phyloP scores from a whole-genome alignment of 768 basidiomycete genomes.

The Porphyrellus cyaneotinctus region DNA sequence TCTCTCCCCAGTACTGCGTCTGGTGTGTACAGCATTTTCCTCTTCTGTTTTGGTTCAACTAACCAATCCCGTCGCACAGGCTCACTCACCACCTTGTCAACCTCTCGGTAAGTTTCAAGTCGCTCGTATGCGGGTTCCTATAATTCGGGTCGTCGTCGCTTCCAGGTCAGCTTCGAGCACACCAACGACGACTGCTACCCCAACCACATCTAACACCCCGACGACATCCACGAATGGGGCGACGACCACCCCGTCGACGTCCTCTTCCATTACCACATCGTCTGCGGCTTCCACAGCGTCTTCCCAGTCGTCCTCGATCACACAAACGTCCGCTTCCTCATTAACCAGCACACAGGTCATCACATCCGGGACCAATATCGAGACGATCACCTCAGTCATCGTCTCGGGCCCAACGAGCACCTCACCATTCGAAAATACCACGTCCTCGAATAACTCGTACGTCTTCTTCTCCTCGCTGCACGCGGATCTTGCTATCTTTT shows the following conservation, averaged over 20 bases:
- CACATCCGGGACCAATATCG: constrained; percentile 1
- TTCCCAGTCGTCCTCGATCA: constrained; percentile 1
- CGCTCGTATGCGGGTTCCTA: not conserved
- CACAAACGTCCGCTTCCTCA: not conserved
- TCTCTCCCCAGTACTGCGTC: not conserved
- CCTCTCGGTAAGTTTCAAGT: constrained; percentile 5
- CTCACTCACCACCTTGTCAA: fast-evolving
- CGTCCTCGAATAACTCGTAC: constrained; percentile 22
- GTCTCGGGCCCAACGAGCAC: not conserved
- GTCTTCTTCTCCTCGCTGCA: no score
- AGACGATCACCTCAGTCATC: constrained; percentile 10
- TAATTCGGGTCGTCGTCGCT: not conserved
- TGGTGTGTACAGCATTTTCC: constrained; percentile 4
- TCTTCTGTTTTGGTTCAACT: not conserved
- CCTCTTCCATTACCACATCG: not conserved
- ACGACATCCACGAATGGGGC: constrained; percentile 6
- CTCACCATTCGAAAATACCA: not conserved
- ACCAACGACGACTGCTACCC: not conserved
- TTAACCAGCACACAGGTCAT: not conserved
- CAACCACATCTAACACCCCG: not conserved
- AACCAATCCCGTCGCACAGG: not conserved
- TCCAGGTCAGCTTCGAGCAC: not conserved
- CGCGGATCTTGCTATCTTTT: no score
- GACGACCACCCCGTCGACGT: not conserved
- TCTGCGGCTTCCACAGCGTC: not conserved